Evolutionary conservation across 768 basidiomycete genomes (phyloP), one percentile per base, ranked within the genome.

Genomic region (Boletus subcaerulescens): DNA sequence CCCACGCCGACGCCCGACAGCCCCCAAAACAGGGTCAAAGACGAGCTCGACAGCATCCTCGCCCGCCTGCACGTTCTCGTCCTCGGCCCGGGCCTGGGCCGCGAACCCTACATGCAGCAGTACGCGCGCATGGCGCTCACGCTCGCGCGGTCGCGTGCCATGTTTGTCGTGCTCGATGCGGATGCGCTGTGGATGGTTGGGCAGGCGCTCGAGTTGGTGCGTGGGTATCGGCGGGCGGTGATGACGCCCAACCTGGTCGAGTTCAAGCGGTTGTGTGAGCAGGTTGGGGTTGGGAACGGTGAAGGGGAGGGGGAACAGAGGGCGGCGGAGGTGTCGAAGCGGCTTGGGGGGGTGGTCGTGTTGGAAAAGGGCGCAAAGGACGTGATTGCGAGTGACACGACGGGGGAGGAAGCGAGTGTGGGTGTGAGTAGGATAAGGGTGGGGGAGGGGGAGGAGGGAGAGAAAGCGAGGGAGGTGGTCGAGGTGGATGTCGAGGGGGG

Each of bases 161-260:
- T 95, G 85, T 96, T 87, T 68, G 76, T 98, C 57, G 94, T 98
- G 17, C 77, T 99, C 15, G 97, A 99, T 64, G 97, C 96, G 1
- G 96, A 99, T 66, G 93, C 88, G 2, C 80, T 99, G 17, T 91
- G 80, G 77, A 77, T 94, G 71, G 78, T 95, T 22, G 86, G 92
- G 22, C 79, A 87, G 61, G 86, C 94, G 45, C 75, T 86, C 3
- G 73, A 78, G 6, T 68, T 91, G 52, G 83, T 99, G 54, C 79
- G 81, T 60, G 96, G 95, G 1, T 97, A 98, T 68, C 80, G 86
- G 18, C 82, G 90, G 18, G 89, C 90, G 0, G 87, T 99, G 17
- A 72, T 99, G 48, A 98, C 97, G 0, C 97, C 97, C 0, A 98
- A 98, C 62, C 82, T 96, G 13, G 89, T 90, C 57, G 97, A 98